These are phyloP conservation scores for Biscutella auriculata DNA, from an alignment of 441 rosid species.

Conservation along the genomic window DNA sequence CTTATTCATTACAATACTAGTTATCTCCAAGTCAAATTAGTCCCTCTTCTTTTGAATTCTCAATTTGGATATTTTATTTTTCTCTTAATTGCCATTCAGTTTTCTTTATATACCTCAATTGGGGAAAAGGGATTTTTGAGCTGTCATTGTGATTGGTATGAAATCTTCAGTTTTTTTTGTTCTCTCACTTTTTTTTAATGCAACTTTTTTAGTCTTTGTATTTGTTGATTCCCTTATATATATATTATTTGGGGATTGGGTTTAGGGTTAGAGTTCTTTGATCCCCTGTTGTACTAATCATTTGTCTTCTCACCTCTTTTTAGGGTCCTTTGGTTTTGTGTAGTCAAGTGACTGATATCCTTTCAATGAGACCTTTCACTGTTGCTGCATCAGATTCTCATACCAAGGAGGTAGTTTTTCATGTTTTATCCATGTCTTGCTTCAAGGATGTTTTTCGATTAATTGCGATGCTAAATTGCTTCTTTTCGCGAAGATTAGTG, in stretches of 20 bases:
- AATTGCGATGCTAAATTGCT: no score
- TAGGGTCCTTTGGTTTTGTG: neutral
- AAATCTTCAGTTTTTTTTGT: neutral
- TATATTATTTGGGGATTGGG: neutral
- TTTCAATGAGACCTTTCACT: neutral
- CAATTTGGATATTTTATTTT: neutral
- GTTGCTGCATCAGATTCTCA: slow-evolving; percentile 22
- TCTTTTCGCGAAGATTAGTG: no score
- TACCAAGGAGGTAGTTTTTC: slow-evolving; percentile 41
- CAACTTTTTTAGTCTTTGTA: neutral
- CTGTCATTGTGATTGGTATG: slow-evolving; percentile 9
- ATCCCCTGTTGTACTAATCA: neutral
- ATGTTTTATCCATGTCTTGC: neutral
- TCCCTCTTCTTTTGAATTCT: no score
- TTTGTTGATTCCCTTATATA: neutral
- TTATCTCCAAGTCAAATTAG: no score
- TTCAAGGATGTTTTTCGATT: neutral
- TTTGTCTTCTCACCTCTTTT: neutral
- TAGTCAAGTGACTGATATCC: neutral
- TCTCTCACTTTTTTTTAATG: neutral
- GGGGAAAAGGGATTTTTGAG: neutral
- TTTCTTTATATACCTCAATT: neutral
- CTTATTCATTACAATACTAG: neutral
- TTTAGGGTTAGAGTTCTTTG: neutral
- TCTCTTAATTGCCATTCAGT: neutral